phyloP scores from a whole-genome alignment of 1,284 basidiomycete genomes.

The Apiotrichum laibachii region DNA sequence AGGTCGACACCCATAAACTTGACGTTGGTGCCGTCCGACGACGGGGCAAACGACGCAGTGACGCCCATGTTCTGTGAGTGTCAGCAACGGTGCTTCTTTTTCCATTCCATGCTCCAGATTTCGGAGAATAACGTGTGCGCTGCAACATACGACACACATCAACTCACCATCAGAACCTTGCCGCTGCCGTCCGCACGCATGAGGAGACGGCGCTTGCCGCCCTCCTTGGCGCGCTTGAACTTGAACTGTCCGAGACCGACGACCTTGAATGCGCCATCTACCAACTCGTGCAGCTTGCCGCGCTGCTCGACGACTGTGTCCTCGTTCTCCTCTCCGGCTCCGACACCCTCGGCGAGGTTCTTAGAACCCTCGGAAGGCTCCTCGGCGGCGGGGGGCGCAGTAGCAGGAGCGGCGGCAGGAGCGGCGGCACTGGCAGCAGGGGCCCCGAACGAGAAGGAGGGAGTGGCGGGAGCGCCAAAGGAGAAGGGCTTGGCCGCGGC shows the following conservation, averaged over 20 bases:
- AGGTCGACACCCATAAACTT: slow-evolving; percentile 40
- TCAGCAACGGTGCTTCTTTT: background rate
- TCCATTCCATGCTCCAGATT: background rate
- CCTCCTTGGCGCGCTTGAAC: slow-evolving; percentile 39
- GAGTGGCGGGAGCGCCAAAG: slow-evolving; percentile 15
- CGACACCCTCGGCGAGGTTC: slow-evolving; percentile 39
- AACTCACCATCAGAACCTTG: slow-evolving; percentile 43
- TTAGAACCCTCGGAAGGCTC: slow-evolving; percentile 29
- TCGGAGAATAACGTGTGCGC: too few species aligned
- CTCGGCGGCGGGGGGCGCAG: slow-evolving; percentile 18
- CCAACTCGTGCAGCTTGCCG: slow-evolving; percentile 64
- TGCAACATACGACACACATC: too few species aligned
- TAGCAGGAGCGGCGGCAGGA: slow-evolving; percentile 2
- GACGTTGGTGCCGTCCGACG: slow-evolving; percentile 27
- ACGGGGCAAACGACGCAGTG: slow-evolving; percentile 25
- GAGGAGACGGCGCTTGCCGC: slow-evolving; percentile 40
- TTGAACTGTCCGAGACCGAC: slow-evolving; percentile 41
- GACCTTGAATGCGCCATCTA: slow-evolving; percentile 50
- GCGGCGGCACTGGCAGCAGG: slow-evolving; percentile 3
- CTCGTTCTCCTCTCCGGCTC: slow-evolving; percentile 68
- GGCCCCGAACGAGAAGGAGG: slow-evolving; percentile 18
- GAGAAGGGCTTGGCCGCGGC: slow-evolving; percentile 23
- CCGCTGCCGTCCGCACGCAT: slow-evolving; percentile 47
- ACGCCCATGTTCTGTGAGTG: slow-evolving; percentile 41
- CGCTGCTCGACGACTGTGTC: slow-evolving; percentile 63